phyloP scores from a whole-genome alignment of 495 filamentous ascomycete species.

The Penicillium longicatenatum region DNA sequence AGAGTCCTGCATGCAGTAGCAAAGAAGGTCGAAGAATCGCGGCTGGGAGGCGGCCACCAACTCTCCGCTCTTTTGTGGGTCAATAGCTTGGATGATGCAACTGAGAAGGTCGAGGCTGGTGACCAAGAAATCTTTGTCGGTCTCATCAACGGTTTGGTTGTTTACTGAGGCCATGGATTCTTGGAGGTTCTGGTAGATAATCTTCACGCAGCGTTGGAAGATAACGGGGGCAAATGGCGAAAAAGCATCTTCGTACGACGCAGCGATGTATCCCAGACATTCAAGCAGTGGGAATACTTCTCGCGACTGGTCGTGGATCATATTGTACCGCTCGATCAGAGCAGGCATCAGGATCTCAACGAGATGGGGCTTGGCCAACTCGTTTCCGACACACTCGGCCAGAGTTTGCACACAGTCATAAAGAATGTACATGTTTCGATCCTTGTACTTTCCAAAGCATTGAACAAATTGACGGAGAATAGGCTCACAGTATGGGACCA shows the following conservation, averaged over 20 bases:
- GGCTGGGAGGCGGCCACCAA: constrained; percentile 75
- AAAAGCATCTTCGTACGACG: constrained; percentile 81
- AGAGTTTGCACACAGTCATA: constrained; percentile 99
- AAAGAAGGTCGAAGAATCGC: constrained; percentile 85
- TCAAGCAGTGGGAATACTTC: constrained; percentile 95
- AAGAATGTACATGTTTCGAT: constrained; percentile 97
- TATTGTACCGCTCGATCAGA: constrained; percentile 86
- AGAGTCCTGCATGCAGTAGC: constrained; percentile 89
- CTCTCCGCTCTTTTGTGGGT: constrained; percentile 69
- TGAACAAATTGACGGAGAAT: constrained; percentile 91
- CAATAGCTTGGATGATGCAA: constrained; percentile 90
- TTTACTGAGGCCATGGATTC: constrained; percentile 67
- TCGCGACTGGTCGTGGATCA: constrained; percentile 82
- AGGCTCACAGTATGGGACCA: constrained; percentile 82
- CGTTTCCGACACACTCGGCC: constrained; percentile 84
- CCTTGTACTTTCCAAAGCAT: constrained; percentile 95
- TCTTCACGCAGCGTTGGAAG: constrained; percentile 81
- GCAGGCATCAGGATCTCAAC: constrained; percentile 91
- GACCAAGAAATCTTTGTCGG: constrained; percentile 96
- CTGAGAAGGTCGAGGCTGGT: constrained; percentile 95
- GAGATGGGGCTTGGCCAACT: constrained; percentile 74
- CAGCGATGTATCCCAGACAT: constrained; percentile 91
- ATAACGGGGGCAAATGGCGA: constrained; percentile 80
- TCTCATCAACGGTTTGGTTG: constrained; percentile 68
- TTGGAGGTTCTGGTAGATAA: constrained; percentile 89